These are phyloP conservation scores for Zasmidium citrigriseum DNA, from an alignment of 2,329 filamentous ascomycete genomes.

Conservation along the genomic window DNA sequence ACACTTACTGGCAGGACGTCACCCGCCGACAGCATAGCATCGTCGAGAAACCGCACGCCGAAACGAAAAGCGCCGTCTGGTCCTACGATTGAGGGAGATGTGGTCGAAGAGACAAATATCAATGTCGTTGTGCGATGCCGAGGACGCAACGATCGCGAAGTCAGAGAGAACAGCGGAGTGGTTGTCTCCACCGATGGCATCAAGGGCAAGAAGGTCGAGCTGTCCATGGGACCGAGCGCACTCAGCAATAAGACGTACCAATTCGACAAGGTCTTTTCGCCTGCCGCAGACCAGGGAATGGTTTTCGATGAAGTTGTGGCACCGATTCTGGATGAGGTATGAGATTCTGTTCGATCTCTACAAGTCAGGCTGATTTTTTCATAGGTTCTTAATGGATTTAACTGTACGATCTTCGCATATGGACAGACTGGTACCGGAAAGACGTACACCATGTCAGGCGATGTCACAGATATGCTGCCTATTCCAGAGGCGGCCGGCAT, in stretches of 20 bases:
- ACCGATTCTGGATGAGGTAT: slow-evolving; percentile 88
- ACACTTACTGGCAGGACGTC: slow-evolving; percentile 59
- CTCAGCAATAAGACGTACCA: slow-evolving; percentile 94
- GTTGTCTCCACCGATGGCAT: slow-evolving; percentile 87
- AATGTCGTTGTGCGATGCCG: slow-evolving; percentile 95
- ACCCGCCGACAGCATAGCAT: slow-evolving; percentile 69
- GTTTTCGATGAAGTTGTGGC: slow-evolving; percentile 94
- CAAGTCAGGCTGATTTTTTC: not conserved
- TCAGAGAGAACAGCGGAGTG: slow-evolving; percentile 91
- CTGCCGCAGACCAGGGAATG: slow-evolving; percentile 89
- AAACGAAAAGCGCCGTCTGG: slow-evolving; percentile 84
- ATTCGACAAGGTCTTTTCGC: slow-evolving; percentile 96
- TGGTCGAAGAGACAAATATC: slow-evolving; percentile 86
- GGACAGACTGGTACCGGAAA: slow-evolving; percentile 98
- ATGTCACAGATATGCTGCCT: slow-evolving; percentile 89
- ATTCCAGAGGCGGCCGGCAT: slow-evolving; percentile 92
- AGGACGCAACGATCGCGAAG: slow-evolving; percentile 88
- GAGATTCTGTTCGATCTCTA: slow-evolving; percentile 24
- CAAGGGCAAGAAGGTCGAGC: slow-evolving; percentile 77
- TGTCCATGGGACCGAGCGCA: slow-evolving; percentile 90
- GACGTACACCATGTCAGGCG: slow-evolving; percentile 98
- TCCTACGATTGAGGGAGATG: slow-evolving; percentile 57
- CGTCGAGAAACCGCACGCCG: slow-evolving; percentile 56
- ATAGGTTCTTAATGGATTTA: slow-evolving; percentile 89
- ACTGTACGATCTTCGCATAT: slow-evolving; percentile 98